These are phyloP conservation scores for Venturia pyrina DNA, from an alignment of 2,329 filamentous ascomycete genomes.

Conservation along the genomic window DNA sequence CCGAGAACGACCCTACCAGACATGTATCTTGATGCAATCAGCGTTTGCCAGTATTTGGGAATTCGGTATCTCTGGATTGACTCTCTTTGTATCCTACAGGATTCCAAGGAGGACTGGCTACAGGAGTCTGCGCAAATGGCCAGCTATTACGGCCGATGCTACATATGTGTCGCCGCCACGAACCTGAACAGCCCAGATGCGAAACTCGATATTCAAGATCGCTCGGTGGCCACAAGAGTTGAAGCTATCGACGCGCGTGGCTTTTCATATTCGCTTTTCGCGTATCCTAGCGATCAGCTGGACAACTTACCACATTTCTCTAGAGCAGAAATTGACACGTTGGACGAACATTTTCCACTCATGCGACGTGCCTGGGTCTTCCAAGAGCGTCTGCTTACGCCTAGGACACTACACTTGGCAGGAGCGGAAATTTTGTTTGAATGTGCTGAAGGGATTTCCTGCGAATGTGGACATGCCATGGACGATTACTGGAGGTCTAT, in stretches of 20 bases:
- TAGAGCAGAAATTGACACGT: background rate
- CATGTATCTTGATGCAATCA: background rate
- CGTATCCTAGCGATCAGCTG: background rate
- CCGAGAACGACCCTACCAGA: background rate
- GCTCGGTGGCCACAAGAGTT: background rate
- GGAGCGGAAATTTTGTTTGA: conserved; percentile 4
- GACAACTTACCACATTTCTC: conserved; percentile 2
- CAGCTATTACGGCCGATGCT: background rate
- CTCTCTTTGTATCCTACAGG: conserved; percentile 12
- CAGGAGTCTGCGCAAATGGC: conserved; percentile 9
- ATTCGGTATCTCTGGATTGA: conserved; percentile 11
- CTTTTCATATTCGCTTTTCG: background rate
- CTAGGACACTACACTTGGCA: conserved; percentile 6
- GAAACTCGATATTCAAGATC: background rate
- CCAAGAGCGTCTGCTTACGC: conserved; percentile 10
- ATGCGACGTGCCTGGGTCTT: conserved; percentile 11
- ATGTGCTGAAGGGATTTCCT: background rate
- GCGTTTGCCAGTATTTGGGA: conserved; percentile 3
- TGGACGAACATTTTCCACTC: conserved; percentile 2
- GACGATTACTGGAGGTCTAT: background rate
- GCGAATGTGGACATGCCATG: conserved; percentile 1
- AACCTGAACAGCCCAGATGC: background rate
- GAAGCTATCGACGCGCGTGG: background rate
- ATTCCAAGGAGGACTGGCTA: conserved; percentile 9
- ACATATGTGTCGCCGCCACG: conserved; percentile 6